phyloP scores from a whole-genome alignment of 2,329 filamentous ascomycete genomes.

The Aureobasidium sp. region DNA sequence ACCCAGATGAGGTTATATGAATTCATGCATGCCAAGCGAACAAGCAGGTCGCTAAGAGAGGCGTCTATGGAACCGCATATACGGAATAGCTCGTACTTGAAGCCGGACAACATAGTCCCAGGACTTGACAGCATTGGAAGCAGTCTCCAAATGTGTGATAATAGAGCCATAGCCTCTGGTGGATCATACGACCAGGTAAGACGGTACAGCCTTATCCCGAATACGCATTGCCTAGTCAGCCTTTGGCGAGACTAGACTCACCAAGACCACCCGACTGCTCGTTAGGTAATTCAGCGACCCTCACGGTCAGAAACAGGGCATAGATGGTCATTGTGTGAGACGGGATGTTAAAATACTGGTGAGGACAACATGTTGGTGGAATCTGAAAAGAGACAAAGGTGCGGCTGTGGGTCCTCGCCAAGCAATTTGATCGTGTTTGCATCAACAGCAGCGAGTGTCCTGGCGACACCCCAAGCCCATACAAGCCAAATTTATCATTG shows the following conservation, averaged over 20 bases:
- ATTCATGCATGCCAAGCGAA: neutral
- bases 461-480: neutral
- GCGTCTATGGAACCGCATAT: neutral
- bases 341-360: neutral
- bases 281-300: neutral
- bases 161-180: neutral
- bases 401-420: neutral
- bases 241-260: neutral
- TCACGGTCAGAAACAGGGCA: neutral
- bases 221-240: neutral
- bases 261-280: neutral
- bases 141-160: neutral
- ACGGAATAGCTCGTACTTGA: neutral
- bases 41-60: neutral
- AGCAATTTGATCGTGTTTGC: constrained; percentile 11
- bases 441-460: neutral
- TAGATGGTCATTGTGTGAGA: neutral
- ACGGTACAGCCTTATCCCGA: neutral
- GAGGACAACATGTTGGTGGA: neutral
- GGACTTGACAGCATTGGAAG: neutral
- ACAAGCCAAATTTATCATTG: neutral
- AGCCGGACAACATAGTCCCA: neutral
- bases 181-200: neutral
- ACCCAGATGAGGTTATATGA: neutral
- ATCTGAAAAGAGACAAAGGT: constrained; percentile 5